Percentiles rank a stretch among this genome's conserved stretches.
Evolutionary conservation across 2,329 filamentous ascomycete species (phyloP).

Genomic region (Phoma herbarum): DNA sequence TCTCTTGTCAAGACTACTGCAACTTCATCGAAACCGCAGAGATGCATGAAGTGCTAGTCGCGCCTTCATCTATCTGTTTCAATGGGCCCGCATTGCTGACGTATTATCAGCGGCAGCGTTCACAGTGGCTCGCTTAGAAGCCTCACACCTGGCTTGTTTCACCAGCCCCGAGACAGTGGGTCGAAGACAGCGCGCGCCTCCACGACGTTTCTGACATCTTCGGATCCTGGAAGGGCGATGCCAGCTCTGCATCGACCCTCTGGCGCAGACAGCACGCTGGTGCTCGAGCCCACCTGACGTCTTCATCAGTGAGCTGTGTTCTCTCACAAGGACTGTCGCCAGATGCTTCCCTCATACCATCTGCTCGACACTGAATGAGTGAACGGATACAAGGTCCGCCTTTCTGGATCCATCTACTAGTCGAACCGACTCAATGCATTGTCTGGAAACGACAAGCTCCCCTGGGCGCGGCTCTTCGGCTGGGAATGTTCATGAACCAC

Average conservation of each 20-base stretch:
- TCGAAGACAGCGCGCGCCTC: conserved; percentile 9
- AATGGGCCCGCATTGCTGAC: conserved; percentile 11
- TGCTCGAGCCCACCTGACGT: too few species aligned
- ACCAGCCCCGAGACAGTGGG: conserved; percentile 11
- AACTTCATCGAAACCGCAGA: conserved; percentile 4
- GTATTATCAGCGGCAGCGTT: conserved; percentile 4
- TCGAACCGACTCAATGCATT: conserved; percentile 7
- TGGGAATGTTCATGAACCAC: neutral
- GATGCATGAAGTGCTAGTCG: conserved; percentile 10
- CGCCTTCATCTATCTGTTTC: conserved; percentile 18
- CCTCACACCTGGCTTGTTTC: conserved; percentile 15
- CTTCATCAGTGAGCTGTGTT: too few species aligned
- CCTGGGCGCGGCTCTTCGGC: neutral
- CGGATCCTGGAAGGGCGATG: neutral
- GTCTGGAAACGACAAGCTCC: neutral
- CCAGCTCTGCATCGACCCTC: neutral
- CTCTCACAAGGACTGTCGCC: neutral
- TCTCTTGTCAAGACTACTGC: neutral
- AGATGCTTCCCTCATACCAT: neutral
- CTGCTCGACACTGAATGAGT: neutral
- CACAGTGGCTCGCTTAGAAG: conserved; percentile 9
- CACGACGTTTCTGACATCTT: conserved; percentile 2
- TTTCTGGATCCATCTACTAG: neutral
- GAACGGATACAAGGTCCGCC: neutral
- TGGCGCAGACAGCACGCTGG: neutral